Evolutionary conservation across 2,329 filamentous ascomycete species (phyloP), one percentile per base, ranked within the genome.

Genomic region (Tolypocladium album): DNA sequence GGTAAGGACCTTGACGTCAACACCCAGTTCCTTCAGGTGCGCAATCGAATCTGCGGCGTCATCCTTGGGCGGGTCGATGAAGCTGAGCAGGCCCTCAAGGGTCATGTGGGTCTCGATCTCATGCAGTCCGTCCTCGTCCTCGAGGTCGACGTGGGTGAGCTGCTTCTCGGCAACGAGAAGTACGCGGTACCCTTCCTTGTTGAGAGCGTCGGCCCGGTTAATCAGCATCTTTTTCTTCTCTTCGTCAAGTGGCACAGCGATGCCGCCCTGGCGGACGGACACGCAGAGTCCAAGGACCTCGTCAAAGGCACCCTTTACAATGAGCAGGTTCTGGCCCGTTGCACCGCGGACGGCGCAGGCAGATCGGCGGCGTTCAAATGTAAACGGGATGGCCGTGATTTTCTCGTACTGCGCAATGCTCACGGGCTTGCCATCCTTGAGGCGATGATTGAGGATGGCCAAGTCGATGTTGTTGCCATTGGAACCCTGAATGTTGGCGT

Each of bases 271-370:
- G 6, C 65, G 64, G 3, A 68, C 61, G 3, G 56, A 53, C 11
- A 59, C 59, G 62, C 67, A 69, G 8, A 67, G 60, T 12, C 60
- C 55, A 5, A 68, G 61, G 1, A 71, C 64, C 36, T 71, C 69
- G 39, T 70, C 68, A 11, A 70, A 69, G 3, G 66, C 68, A 36
- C 69, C 68, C 47, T 69, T 70, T 61, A 67, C 68, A 15, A 70
- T 67, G 27, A 70, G 63, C 59, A 71, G 64, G 31, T 68, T 64
- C 11, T 63, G 59, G 20, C 65, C 61, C 0, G 65, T 67, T 7
- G 59, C 57, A 3, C 66, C 67, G 20, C 62, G 61, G 50, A 69
- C 63, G 17, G 68, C 58, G 56, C 64, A 65, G 17, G 64, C 61
- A 5, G 67, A 65, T 9, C 67, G 61, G 27, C 66, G 67, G 12